Percentiles rank a stretch among this genome's conserved stretches.
Evolutionary conservation across 352 stramenopile species (phyloP).

Genomic region (Detonula confervacea): DNA sequence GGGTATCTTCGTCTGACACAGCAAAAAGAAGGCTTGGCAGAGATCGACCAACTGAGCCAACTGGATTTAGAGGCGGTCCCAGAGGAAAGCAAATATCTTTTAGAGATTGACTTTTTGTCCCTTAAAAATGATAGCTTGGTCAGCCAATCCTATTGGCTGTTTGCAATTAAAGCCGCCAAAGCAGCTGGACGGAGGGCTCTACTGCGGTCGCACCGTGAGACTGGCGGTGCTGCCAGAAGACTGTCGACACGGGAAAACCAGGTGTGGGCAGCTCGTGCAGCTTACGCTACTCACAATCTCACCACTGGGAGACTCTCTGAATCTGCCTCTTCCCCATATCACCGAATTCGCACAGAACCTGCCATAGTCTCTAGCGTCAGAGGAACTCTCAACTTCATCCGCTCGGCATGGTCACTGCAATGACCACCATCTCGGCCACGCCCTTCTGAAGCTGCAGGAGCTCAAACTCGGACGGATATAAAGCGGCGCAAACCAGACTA

Average conservation of each 20-base stretch:
- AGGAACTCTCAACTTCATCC: slow-evolving; percentile 2
- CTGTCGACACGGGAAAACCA: slow-evolving; percentile 1
- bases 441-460: slow-evolving; percentile 8
- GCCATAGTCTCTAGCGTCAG: slow-evolving; percentile 2
- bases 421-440: slow-evolving; percentile 5
- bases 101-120: no score
- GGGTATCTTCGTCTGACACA: not conserved
- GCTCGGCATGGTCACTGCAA: not conserved
- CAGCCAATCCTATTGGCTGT: no score
- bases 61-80: no score
- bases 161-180: no score
- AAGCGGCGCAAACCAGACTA: slow-evolving; percentile 7
- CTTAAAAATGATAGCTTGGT: no score
- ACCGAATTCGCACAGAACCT: slow-evolving; percentile 3
- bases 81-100: no score
- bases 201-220: not conserved
- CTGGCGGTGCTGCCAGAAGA: slow-evolving; percentile 4
- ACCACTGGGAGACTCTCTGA: slow-evolving; percentile 5
- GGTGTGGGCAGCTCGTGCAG: slow-evolving; percentile 2
- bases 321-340: slow-evolving; percentile 7
- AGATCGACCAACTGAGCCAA: no score
- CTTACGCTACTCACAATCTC: slow-evolving; percentile 2
- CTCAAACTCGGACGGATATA: slow-evolving; percentile 3
- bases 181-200: not conserved
- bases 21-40: not conserved